Conservation (phyloP, 148 eudicot species). For the Polygonum aviculare region DNA sequence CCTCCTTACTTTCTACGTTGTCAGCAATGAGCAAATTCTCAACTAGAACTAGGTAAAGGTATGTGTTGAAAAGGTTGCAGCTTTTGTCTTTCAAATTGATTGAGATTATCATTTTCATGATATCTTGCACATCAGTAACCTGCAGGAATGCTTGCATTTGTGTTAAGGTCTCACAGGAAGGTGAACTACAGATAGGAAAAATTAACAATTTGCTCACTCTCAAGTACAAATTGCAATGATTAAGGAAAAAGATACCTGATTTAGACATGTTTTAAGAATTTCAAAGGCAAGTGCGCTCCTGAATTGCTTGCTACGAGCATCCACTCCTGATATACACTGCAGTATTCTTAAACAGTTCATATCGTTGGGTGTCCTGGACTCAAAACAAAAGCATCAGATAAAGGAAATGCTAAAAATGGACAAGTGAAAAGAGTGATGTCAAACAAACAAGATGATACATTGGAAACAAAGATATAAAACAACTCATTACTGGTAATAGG, state of each 20-base stretch:
- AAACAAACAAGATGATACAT: neutral
- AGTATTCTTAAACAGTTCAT: constrained; percentile 60
- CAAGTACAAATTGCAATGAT: neutral
- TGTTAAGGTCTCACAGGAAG: neutral
- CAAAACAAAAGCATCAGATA: constrained; percentile 5
- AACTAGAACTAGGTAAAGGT: constrained; percentile 54
- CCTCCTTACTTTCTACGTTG: constrained; percentile 21
- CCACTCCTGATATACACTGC: constrained; percentile 53
- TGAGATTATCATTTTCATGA: constrained; percentile 38
- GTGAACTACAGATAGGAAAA: neutral
- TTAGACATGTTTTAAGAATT: constrained; percentile 49
- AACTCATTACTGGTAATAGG: neutral
- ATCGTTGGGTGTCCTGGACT: constrained; percentile 58
- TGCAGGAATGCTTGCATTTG: constrained; percentile 14
- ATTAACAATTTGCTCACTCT: neutral
- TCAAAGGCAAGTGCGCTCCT: constrained; percentile 50
- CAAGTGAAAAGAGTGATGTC: neutral
- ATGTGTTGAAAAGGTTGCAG: constrained; percentile 58
- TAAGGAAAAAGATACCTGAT: constrained; percentile 34
- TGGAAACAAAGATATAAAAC: neutral
- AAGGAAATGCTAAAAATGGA: neutral
- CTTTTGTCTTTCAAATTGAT: constrained; percentile 56
- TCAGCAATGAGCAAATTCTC: constrained; percentile 63
- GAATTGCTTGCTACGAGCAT: constrained; percentile 66
- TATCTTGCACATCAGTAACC: constrained; percentile 44